Percentiles rank a stretch among this genome's conserved stretches.
phyloP scores from a whole-genome alignment of 768 basidiomycete genomes.

The Mycena galericulata region DNA sequence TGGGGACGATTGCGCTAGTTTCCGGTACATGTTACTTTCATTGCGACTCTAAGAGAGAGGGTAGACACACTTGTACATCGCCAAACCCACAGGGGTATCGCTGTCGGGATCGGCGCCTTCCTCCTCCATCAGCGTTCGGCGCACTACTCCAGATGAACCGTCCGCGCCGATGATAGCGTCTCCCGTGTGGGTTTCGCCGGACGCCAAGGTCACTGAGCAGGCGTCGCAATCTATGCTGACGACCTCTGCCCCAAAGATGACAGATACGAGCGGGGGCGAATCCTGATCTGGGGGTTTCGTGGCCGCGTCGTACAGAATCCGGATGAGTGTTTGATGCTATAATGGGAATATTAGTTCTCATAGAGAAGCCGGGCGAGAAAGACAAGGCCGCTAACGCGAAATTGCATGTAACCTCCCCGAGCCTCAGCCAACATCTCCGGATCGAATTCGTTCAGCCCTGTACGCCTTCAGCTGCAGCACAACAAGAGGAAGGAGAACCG shows the following conservation, averaged over 20 bases:
- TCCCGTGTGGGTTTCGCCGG: background rate
- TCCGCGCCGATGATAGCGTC: constrained; percentile 21
- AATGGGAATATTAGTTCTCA: background rate
- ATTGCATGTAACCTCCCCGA: constrained; percentile 14
- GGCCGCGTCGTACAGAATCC: constrained; percentile 4
- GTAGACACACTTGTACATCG: background rate
- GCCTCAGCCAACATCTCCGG: constrained; percentile 16
- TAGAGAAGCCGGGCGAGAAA: background rate
- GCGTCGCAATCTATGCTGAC: constrained; percentile 4
- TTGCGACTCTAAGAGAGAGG: background rate
- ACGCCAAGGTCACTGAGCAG: constrained; percentile 8
- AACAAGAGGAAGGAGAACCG: no score
- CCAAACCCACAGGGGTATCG: background rate
- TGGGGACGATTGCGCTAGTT: constrained; percentile 9
- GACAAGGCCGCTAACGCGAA: background rate
- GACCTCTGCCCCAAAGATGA: constrained; percentile 9
- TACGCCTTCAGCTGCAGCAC: background rate
- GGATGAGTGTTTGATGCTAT: constrained; percentile 1
- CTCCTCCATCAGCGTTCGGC: constrained; percentile 1
- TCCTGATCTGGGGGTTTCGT: background rate
- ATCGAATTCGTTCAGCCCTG: background rate
- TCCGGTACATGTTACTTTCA: background rate
- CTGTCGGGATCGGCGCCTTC: background rate
- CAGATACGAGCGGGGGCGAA: background rate
- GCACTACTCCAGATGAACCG: constrained; percentile 2